These are phyloP conservation scores for Phytophthora aleatoria DNA, from an alignment of 352 stramenopile genomes.

Conservation along the genomic window DNA sequence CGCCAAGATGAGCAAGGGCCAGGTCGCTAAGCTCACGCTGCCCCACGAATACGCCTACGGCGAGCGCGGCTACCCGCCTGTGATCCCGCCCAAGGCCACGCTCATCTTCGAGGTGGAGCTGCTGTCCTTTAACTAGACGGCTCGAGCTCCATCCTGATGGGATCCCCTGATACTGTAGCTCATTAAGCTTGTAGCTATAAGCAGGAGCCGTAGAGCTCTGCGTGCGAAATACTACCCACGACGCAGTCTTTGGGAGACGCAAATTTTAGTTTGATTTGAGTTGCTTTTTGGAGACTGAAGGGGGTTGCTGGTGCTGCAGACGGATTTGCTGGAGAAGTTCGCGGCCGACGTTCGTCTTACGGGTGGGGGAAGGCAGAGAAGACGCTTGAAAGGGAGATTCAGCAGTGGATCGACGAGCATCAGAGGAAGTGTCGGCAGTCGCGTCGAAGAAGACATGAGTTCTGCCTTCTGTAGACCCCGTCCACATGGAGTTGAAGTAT, in stretches of 20 bases:
- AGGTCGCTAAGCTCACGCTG: conserved; percentile 93
- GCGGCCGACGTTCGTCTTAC: conserved; percentile 17
- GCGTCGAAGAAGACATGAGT: conserved; percentile 4
- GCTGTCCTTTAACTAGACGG: conserved; percentile 66
- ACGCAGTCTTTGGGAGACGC: conserved; percentile 14
- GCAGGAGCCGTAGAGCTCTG: conserved; percentile 1
- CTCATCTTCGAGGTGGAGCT: conserved; percentile 95
- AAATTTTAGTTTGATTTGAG: conserved; percentile 5
- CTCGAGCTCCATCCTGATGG: conserved; percentile 7
- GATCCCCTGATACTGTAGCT: neutral
- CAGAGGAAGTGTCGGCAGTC: neutral
- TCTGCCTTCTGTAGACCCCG: conserved; percentile 23
- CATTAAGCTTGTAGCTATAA: conserved; percentile 11
- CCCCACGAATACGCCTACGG: conserved; percentile 96
- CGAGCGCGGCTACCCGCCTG: conserved; percentile 81
- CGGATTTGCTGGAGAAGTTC: conserved; percentile 25
- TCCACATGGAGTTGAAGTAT: conserved; percentile 74
- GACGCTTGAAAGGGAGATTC: too few species aligned
- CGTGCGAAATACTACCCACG: conserved; percentile 17
- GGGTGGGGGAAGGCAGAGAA: conserved; percentile 2
- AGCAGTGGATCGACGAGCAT: too few species aligned
- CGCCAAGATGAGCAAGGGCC: conserved; percentile 90
- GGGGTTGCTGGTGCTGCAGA: conserved; percentile 6
- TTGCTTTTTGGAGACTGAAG: conserved; percentile 2
- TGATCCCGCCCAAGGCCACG: conserved; percentile 92